Evolutionary conservation across 805 yeast genomes (phyloP), one percentile per base, ranked within the genome.

Genomic region (Candida peoriensis): DNA sequence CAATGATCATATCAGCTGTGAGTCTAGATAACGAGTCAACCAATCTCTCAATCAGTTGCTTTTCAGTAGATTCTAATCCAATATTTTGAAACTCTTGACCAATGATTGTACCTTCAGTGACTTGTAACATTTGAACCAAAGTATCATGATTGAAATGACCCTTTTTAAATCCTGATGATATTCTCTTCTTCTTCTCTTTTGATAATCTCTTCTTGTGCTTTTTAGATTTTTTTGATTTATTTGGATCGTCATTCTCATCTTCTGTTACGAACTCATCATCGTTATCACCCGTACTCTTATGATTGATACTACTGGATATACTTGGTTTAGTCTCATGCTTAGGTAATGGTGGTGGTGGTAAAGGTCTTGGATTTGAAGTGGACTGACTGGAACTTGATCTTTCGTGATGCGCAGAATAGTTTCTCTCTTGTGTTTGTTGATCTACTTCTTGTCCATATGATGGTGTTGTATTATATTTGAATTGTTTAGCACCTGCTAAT

Each of bases 1-100:
- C 96, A 37, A 85, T 55, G 35, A 88, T 82, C 85, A 93, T 87
- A 52, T 88, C 96, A 34, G 89, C 86, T 3, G 95, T 87, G 39
- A 93, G 70, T 48, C 93, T 70, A 25, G 93, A 80, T 30, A 90
- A 65, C 2, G 94, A 79, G 50, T 88, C 95, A 4, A 90, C 83
- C 32, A 90, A 76, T 57, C 86, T 78, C 52, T 90, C 97, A 28
- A 90, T 66, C 26, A 89, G 66, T 48, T 76, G 80, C 46, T 83
- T 81, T 51, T 88, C 96, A 39, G 80, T 81, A 0, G 70, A 61
- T 8, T 90, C 88, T 44, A 88, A 67, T 24, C 81, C 83, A 39
- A 89, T 60, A 34, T 76, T 75, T 27, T 78, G 75, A 53, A 88
- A 84, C 46, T 86, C 93, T 65, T 66, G 64, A 2, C 70, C 69